Evolutionary conservation across 2,329 filamentous ascomycete species (phyloP), one percentile per base, ranked within the genome.

Genomic region (Raffaelea arxii): DNA sequence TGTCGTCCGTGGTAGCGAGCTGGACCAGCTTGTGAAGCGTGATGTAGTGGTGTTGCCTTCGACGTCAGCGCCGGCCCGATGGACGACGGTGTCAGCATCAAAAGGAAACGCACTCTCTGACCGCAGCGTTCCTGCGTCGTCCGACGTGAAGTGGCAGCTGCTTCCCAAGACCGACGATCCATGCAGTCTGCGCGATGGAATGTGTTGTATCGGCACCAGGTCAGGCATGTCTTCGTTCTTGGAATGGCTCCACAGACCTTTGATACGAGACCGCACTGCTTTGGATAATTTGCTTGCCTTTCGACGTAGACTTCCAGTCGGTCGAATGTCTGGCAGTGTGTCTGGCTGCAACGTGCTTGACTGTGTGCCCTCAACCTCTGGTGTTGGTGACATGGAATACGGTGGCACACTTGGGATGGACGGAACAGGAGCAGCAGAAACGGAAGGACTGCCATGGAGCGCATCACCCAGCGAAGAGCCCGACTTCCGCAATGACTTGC

Each of bases 201-300:
- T 66, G 47, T 80, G 75, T 51, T 80, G 75, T 22, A 67, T 63
- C 71, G 49, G 53, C 6, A 51, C 43, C 38, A 25, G 45, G 3
- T 43, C 38, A 2, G 30, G n/a, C 24, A 25, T 30, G 11, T 37
- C 42, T 12, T 50, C 53, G 25, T 39, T 52, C 36, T 49, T 54
- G 11, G 45, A 27, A 23, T 51, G 46, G 35, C 40, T 39, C 51
- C 47, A 55, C 9, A 55, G 44, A 4, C 35, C 47, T 21, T 42
- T 49, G 22, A 55, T 30, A 16, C 44, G 44, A 10, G 47, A 32
- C 10, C 35, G 43, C 3, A 55, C 49, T 2, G 43, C 35, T 42
- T 47, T 48, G 18, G 51, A 52, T 44, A 55, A 43, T 21, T 43
- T 43, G 37, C 52, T 53, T 6, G 53, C 53, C 3, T 47, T 54